A percentile compares a stretch with the other conserved stretches of the same genome.
phyloP scores from a whole-genome alignment of 257 asterid genomes.

The Echium plantagineum region DNA sequence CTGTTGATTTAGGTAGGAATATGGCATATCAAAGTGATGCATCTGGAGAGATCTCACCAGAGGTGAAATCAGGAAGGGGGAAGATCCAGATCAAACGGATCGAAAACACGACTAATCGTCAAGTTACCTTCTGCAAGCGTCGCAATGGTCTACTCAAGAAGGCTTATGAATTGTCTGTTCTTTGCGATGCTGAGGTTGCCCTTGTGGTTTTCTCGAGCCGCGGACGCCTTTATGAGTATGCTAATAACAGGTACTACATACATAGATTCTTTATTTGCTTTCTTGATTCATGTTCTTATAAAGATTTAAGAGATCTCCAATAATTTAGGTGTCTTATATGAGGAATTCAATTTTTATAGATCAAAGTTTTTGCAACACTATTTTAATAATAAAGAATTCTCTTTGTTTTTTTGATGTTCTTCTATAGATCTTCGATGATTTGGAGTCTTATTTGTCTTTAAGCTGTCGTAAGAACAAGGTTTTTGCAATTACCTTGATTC shows the following conservation, averaged over 20 bases:
- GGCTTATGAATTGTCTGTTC: slow-evolving; percentile 89
- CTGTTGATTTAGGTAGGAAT: slow-evolving; percentile 7
- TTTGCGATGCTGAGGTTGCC: slow-evolving; percentile 94
- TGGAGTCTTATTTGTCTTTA: too few species aligned
- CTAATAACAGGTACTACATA: slow-evolving; percentile 58
- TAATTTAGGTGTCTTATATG: too few species aligned
- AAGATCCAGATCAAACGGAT: slow-evolving; percentile 90
- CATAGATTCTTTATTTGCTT: background rate
- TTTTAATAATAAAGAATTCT: too few species aligned
- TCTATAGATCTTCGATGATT: too few species aligned
- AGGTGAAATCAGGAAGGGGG: slow-evolving; percentile 65
- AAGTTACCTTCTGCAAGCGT: slow-evolving; percentile 92
- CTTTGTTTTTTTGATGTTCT: too few species aligned
- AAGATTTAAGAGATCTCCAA: too few species aligned
- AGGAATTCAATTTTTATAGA: too few species aligned
- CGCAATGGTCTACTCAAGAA: slow-evolving; percentile 78
- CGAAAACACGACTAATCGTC: slow-evolving; percentile 94
- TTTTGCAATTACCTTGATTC: too few species aligned
- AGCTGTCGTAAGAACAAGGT: too few species aligned
- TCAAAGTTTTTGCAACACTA: too few species aligned
- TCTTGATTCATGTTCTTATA: too few species aligned
- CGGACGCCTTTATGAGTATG: slow-evolving; percentile 89
- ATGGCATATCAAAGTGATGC: slow-evolving; percentile 59
- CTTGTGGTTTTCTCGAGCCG: slow-evolving; percentile 81
- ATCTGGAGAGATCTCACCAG: slow-evolving; percentile 58